Base-by-base conservation (phyloP, 73 alveolate species). In the Diophrys appendiculata region DNA sequence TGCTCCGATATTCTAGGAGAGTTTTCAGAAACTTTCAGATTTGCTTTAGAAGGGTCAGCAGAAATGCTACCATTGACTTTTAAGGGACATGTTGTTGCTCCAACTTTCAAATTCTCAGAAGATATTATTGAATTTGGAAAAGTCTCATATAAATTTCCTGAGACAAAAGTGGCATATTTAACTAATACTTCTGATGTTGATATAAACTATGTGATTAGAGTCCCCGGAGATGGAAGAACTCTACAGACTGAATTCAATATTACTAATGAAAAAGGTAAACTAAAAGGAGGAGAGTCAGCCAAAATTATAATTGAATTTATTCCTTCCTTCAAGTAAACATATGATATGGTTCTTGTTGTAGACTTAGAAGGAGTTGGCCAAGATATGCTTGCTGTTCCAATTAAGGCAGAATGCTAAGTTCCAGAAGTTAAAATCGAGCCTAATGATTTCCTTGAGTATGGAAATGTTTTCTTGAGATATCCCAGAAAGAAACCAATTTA, bases 351-450 rank as follows among this genome's bases (percentile, higher is more conserved):
- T 31, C 92, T 98, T 81, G 98, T 97, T 76, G 98, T 98, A 71
- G 99, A 98, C 87, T 92, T 98, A 75, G 98, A 97, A 65, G 99
- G 99, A 1, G 99, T 98, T 14, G 99, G 99, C 13, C 95, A 96
- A 84, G 99, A 95, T 84, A 96, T 94, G 98, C 92, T 90, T 65
- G 95, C 99, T 28, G 91, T 96, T 29, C 99, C 99, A 65, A 98
- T 98, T 72, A 96, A 97, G 71, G 99, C 99, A 29, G 99, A 97
- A 34, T 97, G 99, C 69, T 93, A 92, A 52, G 99, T 97, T 11
- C 99, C 99, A 0, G 93, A 95, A 88, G 99, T 98, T 30, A 97
- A 94, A 74, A 78, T 97, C n/a, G 95, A 91, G 53, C 99, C 99
- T 0, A 77, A 97, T 77, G 99, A 98, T 82, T 93, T 91, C 86